These are phyloP conservation scores for Verticillium klebahnii DNA, from an alignment of 2,329 filamentous ascomycete genomes.

Conservation along the genomic window DNA sequence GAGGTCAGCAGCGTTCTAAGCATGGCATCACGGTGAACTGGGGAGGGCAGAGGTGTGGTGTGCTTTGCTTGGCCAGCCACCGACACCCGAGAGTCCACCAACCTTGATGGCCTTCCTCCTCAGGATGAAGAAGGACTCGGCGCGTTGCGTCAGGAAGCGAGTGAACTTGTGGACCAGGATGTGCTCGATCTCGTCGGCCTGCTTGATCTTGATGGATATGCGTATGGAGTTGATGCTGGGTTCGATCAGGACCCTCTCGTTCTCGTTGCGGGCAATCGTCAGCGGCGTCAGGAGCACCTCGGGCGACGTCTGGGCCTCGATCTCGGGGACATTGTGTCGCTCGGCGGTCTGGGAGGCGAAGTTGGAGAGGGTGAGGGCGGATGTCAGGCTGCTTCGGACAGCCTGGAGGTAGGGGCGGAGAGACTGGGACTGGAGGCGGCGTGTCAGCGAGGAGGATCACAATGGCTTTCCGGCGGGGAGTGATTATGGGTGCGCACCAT, in stretches of 20 bases:
- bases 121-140: constrained; percentile 95
- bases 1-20: constrained; percentile 13
- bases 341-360: constrained; percentile 97
- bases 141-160: constrained; percentile 90
- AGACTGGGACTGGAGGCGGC: constrained; percentile 72
- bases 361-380: constrained; percentile 89
- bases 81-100: constrained; percentile 17
- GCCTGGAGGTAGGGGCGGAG: constrained; percentile 94
- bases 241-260: constrained; percentile 94
- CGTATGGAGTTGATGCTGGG: constrained; percentile 95
- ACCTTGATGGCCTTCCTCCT: constrained; percentile 94
- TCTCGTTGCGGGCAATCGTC: constrained; percentile 89
- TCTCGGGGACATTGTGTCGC: constrained; percentile 95
- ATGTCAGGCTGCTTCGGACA: constrained; percentile 89
- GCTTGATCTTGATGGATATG: constrained; percentile 98
- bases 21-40: background rate
- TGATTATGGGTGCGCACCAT: constrained; percentile 7
- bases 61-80: background rate
- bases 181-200: constrained; percentile 97
- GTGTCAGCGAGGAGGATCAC: constrained; percentile 16
- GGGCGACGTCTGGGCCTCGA: constrained; percentile 88
- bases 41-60: background rate
- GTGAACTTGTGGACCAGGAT: constrained; percentile 99
- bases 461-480: background rate
- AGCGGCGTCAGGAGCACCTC: constrained; percentile 91